Conservation (phyloP, 192 early-diverging fungal genomes). For the Cladochytrium replicatum region DNA sequence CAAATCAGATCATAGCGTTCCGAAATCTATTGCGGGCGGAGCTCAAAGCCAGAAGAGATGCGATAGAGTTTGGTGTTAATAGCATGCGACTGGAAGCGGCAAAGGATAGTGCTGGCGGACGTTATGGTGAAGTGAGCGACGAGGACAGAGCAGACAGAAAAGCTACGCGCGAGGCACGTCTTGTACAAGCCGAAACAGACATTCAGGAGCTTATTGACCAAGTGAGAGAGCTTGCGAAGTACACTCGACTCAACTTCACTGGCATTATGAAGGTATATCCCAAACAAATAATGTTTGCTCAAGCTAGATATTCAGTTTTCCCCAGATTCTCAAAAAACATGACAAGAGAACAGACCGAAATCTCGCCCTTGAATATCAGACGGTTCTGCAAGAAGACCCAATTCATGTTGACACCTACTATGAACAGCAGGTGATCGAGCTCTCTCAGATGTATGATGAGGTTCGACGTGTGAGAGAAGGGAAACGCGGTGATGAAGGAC, state of each 20-base stretch:
- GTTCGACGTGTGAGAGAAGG: slow-evolving; percentile 39
- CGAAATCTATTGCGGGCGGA: neutral
- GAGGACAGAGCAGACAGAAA: no score
- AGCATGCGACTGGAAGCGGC: neutral
- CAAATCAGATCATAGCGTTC: neutral
- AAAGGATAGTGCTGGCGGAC: neutral
- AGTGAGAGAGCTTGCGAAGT: slow-evolving; percentile 39
- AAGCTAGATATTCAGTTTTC: neutral
- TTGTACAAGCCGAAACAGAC: neutral
- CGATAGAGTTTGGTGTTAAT: neutral
- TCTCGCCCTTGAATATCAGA: slow-evolving; percentile 45
- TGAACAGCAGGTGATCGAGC: slow-evolving; percentile 71
- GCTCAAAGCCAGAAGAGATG: neutral
- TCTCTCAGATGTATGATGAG: slow-evolving; percentile 44
- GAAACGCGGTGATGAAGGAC: slow-evolving; percentile 15
- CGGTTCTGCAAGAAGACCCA: slow-evolving; percentile 70
- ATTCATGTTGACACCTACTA: slow-evolving; percentile 65
- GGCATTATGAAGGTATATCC: slow-evolving; percentile 31
- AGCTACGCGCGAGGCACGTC: no score
- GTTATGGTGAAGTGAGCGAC: neutral
- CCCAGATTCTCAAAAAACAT: slow-evolving; percentile 98
- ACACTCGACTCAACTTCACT: slow-evolving; percentile 39
- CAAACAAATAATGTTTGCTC: neutral
- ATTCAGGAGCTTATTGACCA: slow-evolving; percentile 4
- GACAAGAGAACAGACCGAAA: slow-evolving; percentile 92